Base-by-base conservation (phyloP, 1,139 yeast genomes). In the Yamadazyma aaseri region DNA sequence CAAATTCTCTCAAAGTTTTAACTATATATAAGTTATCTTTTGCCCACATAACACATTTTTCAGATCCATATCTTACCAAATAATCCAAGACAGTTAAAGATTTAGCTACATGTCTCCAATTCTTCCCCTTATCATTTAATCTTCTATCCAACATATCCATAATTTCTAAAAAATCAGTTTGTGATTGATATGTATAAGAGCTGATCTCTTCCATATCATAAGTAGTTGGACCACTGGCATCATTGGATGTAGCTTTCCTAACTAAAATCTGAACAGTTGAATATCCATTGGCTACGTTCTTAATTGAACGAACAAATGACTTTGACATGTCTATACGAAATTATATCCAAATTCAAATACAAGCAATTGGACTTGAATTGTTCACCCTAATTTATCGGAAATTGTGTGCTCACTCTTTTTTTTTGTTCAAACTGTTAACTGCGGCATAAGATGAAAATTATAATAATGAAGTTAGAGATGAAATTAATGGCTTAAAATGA, bases 51-150 rank as follows among this genome's bases (percentile, higher is more conserved):
- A 92, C 96, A 52, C 94, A 94, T 50, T 86, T 85, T 48, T 92
- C 97, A 18, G 92, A 76, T 17, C 97, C 99, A 45, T 73, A 77
- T 47, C 95, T 78, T 17, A 92, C 89, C 45, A 92, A 71, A 59
- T 83, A 92, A 54, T 92, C 97, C 51, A 92, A 71, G 10, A 92
- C 84, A 1, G 96, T 86, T 48, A 92, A 71, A 2, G 95, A 79
- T 60, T 92, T 94, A 45, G 95, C 92, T 29, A 92, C 92, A 60
- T 92, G 99, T 47, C 97, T 78, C 98, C 98, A 92, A 63, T 92
- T 86, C 59, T 90, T 92, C 40, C 98, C 98, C 67, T 90, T 90
- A 55, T 92, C 98, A 55, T 92, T 92, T 49, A 94, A 70, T 46
- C 99, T 76, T 49, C 90, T 81, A 62, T 90, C 98, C 35, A 92